phyloP scores from a whole-genome alignment of 1,284 basidiomycete genomes.

The Cryptococcus sp. region DNA sequence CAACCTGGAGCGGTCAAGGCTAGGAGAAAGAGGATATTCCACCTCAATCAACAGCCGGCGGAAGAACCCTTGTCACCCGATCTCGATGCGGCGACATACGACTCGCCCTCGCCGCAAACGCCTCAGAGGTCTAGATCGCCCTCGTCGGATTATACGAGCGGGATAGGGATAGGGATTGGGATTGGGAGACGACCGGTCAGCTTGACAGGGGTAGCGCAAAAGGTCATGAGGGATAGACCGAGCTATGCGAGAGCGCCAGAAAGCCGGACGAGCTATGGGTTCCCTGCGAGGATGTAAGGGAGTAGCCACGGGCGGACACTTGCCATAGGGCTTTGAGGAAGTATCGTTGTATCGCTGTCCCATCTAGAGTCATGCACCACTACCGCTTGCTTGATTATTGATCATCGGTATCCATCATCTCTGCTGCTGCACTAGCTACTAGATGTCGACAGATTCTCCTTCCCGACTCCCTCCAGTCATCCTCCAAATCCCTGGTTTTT shows the following conservation, averaged over 20 bases:
- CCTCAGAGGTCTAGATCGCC: neutral
- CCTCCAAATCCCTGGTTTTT: too few species aligned
- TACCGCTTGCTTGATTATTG: too few species aligned
- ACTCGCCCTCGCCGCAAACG: neutral
- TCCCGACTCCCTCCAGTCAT: too few species aligned
- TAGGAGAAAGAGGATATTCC: slow-evolving; percentile 66
- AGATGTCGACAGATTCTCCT: too few species aligned
- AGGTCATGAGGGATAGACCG: slow-evolving; percentile 4
- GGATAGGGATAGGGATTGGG: neutral
- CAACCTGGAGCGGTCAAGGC: slow-evolving; percentile 56
- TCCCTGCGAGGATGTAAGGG: neutral
- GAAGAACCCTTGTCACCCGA: slow-evolving; percentile 3
- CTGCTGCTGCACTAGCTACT: too few species aligned
- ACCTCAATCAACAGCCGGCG: slow-evolving; percentile 16
- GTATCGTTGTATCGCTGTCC: too few species aligned
- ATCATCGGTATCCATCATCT: too few species aligned
- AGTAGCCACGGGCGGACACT: too few species aligned
- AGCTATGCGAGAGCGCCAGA: slow-evolving; percentile 1
- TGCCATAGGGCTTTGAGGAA: too few species aligned
- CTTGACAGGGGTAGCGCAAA: slow-evolving; percentile 5
- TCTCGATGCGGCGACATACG: neutral
- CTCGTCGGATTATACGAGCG: neutral
- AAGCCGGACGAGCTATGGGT: slow-evolving; percentile 6
- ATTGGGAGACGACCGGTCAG: slow-evolving; percentile 1
- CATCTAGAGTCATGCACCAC: too few species aligned